Evolutionary conservation across 2,329 filamentous ascomycete species (phyloP).

Genomic region (Ustulina deusta): DNA sequence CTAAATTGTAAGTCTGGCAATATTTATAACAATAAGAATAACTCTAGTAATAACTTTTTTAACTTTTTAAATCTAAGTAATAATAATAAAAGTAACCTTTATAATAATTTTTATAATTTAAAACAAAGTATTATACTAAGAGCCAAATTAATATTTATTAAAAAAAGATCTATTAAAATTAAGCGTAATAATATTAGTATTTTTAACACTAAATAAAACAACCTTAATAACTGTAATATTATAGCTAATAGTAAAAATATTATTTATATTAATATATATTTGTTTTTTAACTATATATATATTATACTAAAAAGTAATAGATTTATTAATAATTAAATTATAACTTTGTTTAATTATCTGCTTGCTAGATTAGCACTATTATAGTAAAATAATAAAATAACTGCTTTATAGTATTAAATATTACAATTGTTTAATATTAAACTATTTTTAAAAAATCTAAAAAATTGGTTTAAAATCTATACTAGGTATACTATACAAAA

Average conservation of each 20-base stretch:
- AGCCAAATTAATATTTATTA: not conserved
- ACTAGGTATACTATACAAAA: not conserved
- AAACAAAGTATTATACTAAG: too few relatives aligned
- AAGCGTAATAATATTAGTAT: not conserved
- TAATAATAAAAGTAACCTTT: too few relatives aligned
- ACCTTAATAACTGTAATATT: not conserved
- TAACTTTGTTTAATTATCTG: not conserved
- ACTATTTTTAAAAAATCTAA: not conserved
- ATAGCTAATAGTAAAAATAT: not conserved
- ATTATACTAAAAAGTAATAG: not conserved
- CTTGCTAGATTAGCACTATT: not conserved
- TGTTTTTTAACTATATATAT: not conserved
- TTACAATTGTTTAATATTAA: not conserved
- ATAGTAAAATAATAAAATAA: constrained; percentile 1
- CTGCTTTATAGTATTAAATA: not conserved
- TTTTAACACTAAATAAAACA: not conserved
- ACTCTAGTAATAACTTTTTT: too few relatives aligned
- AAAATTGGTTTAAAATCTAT: not conserved
- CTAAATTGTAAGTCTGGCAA: too few relatives aligned
- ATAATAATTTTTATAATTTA: too few relatives aligned
- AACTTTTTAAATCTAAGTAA: too few relatives aligned
- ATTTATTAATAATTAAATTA: not conserved
- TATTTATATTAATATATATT: not conserved
- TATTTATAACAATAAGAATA: too few relatives aligned
- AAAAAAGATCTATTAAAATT: not conserved